Conservation (phyloP, 345 rosid species). For the Tarenaya hassleriana region DNA sequence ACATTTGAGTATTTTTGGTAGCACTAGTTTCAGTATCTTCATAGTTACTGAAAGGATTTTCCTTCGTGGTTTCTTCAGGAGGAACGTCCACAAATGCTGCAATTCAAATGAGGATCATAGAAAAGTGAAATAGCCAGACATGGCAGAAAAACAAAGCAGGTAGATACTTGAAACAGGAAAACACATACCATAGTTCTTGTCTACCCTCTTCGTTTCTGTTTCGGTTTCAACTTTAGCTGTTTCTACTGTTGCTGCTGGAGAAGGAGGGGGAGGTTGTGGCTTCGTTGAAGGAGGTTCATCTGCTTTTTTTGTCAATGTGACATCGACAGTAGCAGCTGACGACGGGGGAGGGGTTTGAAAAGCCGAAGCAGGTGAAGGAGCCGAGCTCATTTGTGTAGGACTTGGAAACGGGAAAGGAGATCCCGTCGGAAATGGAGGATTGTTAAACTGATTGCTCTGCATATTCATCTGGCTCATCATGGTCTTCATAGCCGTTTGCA, state of each 20-base stretch:
- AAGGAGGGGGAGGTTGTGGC: slow-evolving; percentile 31
- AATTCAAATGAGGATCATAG: slow-evolving; percentile 12
- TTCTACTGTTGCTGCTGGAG: slow-evolving; percentile 50
- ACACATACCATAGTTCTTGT: slow-evolving; percentile 65
- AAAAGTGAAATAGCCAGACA: slow-evolving; percentile 13
- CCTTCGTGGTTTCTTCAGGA: slow-evolving; percentile 56
- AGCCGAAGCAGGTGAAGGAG: no score
- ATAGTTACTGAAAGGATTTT: slow-evolving; percentile 56
- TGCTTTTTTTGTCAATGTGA: slow-evolving; percentile 57
- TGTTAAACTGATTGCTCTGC: no score
- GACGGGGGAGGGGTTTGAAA: slow-evolving; percentile 42
- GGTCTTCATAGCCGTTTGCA: slow-evolving; percentile 92
- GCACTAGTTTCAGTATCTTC: slow-evolving; percentile 46
- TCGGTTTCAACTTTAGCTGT: slow-evolving; percentile 41
- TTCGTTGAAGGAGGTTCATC: slow-evolving; percentile 40
- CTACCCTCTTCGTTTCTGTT: slow-evolving; percentile 40
- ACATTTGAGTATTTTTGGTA: slow-evolving; percentile 41
- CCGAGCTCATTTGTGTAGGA: slow-evolving; percentile 41
- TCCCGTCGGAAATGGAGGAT: slow-evolving; percentile 47
- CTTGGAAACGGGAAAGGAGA: slow-evolving; percentile 64
- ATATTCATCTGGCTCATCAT: slow-evolving; percentile 81
- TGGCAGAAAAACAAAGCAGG: not conserved
- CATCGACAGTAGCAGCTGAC: slow-evolving; percentile 54
- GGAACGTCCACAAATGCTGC: slow-evolving; percentile 86
- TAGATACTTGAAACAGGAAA: not conserved